Conservation (phyloP, 495 filamentous ascomycete genomes). For the Aspergillus carlsbadensis region DNA sequence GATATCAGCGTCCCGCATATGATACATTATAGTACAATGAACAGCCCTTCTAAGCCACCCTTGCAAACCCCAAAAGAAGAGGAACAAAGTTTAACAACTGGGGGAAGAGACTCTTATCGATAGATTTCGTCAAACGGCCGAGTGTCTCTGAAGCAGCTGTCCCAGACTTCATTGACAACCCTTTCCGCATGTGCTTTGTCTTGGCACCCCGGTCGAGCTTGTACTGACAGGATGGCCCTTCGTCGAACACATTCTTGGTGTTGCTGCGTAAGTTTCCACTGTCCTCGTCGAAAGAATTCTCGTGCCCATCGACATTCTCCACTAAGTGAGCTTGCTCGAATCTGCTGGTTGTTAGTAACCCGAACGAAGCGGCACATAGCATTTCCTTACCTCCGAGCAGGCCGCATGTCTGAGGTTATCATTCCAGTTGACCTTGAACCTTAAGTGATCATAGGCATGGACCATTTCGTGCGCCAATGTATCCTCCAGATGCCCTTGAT, state of each 20-base stretch:
- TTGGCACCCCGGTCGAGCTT: conserved; percentile 71
- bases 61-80: conserved; percentile 5
- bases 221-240: conserved; percentile 74
- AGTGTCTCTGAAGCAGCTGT: conserved; percentile 92
- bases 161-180: conserved; percentile 95
- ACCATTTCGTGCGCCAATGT: conserved; percentile 97
- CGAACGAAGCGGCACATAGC: neutral
- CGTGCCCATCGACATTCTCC: conserved; percentile 91
- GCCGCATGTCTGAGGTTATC: conserved; percentile 83
- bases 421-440: conserved; percentile 83
- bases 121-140: conserved; percentile 97
- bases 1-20: conserved; percentile 6
- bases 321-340: conserved; percentile 85
- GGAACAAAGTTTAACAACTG: neutral
- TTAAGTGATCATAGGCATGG: conserved; percentile 90
- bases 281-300: conserved; percentile 77
- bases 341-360: conserved; percentile 47
- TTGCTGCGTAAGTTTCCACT: conserved; percentile 87
- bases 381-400: conserved; percentile 77
- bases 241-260: conserved; percentile 88
- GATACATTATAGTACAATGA: conserved; percentile 12
- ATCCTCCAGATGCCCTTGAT: conserved; percentile 79
- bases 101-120: conserved; percentile 51
- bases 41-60: neutral
- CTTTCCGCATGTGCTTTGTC: conserved; percentile 84